Conservation (phyloP, 345 rosid genomes). For the Eucalyptus polybractea region DNA sequence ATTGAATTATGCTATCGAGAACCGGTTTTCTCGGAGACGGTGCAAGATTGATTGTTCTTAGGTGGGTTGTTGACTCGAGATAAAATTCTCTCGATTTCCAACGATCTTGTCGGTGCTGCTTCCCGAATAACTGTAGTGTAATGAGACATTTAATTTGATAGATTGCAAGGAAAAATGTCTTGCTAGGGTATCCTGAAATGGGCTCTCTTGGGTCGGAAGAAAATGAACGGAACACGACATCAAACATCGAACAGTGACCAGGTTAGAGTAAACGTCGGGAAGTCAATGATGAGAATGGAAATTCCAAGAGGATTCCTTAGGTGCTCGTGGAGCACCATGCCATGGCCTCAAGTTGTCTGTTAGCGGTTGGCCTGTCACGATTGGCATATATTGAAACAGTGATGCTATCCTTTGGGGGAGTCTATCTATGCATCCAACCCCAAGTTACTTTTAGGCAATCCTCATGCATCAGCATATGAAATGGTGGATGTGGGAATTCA, state of each 20-base stretch:
- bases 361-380: not conserved
- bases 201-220: not conserved
- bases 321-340: not conserved
- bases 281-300: too few species aligned
- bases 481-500: not conserved
- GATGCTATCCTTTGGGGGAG: not conserved
- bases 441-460: not conserved
- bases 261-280: not conserved
- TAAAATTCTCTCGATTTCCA: not conserved
- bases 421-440: not conserved
- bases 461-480: not conserved
- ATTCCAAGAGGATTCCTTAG: too few species aligned
- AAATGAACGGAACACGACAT: not conserved
- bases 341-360: not conserved
- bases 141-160: not conserved
- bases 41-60: not conserved
- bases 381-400: not conserved
- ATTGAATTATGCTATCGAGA: not conserved
- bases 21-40: not conserved
- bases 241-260: not conserved
- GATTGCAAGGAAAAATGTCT: not conserved
- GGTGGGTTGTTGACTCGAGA: not conserved
- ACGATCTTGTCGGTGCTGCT: not conserved
- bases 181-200: not conserved
- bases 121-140: not conserved